phyloP scores from a whole-genome alignment of 139 green algal species.

The Haematococcus sp. region DNA sequence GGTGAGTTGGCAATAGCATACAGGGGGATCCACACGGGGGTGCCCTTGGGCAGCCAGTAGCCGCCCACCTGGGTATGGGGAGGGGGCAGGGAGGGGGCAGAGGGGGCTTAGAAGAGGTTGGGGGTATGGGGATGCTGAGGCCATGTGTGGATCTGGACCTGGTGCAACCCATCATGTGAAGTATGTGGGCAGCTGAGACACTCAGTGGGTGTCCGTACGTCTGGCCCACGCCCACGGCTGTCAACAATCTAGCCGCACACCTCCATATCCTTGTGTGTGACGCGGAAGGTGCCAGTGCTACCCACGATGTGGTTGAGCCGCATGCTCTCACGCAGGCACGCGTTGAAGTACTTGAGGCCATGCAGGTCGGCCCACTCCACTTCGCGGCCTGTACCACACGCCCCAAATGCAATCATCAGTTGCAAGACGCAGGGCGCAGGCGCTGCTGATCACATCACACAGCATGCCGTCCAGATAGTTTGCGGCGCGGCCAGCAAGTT shows the following conservation, averaged over 20 bases:
- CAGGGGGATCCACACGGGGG: constrained; percentile 2
- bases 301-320: neutral
- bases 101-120: too few species aligned
- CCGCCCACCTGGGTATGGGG: neutral
- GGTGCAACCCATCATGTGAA: neutral
- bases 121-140: too few species aligned
- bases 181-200: neutral
- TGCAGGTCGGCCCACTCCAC: constrained; percentile 1
- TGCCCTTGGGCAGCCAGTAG: constrained; percentile 3
- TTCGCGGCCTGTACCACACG: too few species aligned
- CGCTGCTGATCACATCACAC: too few species aligned
- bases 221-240: neutral
- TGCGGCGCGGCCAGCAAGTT: too few species aligned
- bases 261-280: constrained; percentile 6
- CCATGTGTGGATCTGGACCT: neutral
- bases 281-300: constrained; percentile 1
- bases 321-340: constrained; percentile 4
- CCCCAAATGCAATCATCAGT: too few species aligned
- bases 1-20: neutral
- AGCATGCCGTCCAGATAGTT: too few species aligned
- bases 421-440: too few species aligned
- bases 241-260: neutral
- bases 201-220: neutral
- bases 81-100: neutral
- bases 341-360: neutral